phyloP scores from a whole-genome alignment of 495 filamentous ascomycete genomes.

The Neurospora sp. region DNA sequence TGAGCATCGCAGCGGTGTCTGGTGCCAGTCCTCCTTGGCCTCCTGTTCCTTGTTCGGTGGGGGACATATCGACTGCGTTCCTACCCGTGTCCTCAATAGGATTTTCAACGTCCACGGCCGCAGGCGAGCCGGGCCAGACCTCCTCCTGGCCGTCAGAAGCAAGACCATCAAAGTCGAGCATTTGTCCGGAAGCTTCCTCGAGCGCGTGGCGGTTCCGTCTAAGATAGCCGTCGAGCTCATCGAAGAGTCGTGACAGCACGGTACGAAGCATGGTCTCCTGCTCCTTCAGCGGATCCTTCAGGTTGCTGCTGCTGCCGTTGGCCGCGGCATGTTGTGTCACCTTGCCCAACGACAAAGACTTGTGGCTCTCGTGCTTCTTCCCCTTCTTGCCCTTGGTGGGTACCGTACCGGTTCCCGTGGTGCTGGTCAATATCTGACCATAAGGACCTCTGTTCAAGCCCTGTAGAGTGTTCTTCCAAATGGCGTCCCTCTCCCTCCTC shows the following conservation, averaged over 20 bases:
- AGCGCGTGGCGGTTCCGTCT: conserved; percentile 12
- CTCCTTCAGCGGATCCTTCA: conserved; percentile 1
- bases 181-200: conserved; percentile 10
- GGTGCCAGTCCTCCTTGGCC: not conserved
- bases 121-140: not conserved
- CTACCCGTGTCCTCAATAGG: not conserved
- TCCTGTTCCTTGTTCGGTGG: conserved; percentile 1
- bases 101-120: not conserved
- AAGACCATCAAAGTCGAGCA: conserved; percentile 9
- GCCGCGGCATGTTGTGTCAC: not conserved
- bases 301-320: not conserved
- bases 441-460: conserved; percentile 9
- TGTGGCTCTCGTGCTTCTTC: not conserved
- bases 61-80: not conserved
- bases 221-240: conserved; percentile 11
- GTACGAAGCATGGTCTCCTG: conserved; percentile 7
- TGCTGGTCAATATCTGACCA: not conserved
- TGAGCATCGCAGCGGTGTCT: not conserved
- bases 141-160: conserved; percentile 6
- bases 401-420: not conserved
- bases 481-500: conserved; percentile 7
- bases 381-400: not conserved
- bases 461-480: conserved; percentile 16
- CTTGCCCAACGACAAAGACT: not conserved
- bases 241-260: conserved; percentile 6